phyloP scores from a whole-genome alignment of 1,284 basidiomycete species.

The Cryptococcus amylolentus region DNA sequence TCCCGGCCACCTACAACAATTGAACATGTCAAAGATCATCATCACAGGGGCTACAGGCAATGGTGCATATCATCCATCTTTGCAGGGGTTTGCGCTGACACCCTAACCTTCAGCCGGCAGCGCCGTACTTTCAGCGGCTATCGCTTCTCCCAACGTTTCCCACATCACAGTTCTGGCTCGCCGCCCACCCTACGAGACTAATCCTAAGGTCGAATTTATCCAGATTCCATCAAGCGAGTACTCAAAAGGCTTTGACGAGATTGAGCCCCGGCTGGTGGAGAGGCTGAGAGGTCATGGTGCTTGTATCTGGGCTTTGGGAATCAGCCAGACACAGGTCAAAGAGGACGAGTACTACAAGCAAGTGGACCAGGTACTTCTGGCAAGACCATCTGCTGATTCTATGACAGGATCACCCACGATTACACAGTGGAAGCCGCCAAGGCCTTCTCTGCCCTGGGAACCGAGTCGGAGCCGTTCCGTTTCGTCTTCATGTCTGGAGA shows the following conservation, averaged over 20 bases:
- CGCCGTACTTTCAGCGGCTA: constrained; percentile 22
- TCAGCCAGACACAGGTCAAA: constrained; percentile 28
- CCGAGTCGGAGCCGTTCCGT: constrained; percentile 19
- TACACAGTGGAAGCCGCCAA: constrained; percentile 23
- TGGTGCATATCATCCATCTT: constrained; percentile 12
- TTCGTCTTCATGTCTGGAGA: constrained; percentile 33
- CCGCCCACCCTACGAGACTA: constrained; percentile 15
- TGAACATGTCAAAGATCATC: constrained; percentile 25
- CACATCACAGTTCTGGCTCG: constrained; percentile 28
- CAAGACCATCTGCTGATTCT: no score
- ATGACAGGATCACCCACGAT: constrained; percentile 29
- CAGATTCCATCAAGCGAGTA: constrained; percentile 23
- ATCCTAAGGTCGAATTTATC: constrained; percentile 22
- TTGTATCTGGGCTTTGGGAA: constrained; percentile 33
- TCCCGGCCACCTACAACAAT: no score
- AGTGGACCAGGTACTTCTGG: neutral
- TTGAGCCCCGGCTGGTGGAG: constrained; percentile 15
- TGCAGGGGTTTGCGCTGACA: neutral
- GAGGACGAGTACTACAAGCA: constrained; percentile 34
- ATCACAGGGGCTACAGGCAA: constrained; percentile 36
- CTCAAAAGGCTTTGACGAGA: constrained; percentile 23
- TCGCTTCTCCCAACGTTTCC: constrained; percentile 23
- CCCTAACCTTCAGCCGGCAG: constrained; percentile 20
- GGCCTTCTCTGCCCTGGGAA: constrained; percentile 24
- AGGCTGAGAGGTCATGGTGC: constrained; percentile 14